Conservation (phyloP, 2,329 filamentous ascomycete species). For the Diplodia seriata region DNA sequence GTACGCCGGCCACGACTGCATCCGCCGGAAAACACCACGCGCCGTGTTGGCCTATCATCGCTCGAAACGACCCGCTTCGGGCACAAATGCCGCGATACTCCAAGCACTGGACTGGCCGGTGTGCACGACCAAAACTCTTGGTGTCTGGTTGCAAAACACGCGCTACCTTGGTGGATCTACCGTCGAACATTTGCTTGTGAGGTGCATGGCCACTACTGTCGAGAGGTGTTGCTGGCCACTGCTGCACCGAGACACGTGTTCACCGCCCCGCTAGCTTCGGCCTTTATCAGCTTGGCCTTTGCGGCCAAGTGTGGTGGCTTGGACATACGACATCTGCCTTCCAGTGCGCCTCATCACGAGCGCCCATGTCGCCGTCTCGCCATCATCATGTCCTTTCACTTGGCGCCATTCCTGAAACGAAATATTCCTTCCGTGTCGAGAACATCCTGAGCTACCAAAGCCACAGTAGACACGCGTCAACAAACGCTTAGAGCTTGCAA, state of each 20-base stretch:
- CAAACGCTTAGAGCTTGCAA: conserved; percentile 16
- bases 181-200: conserved; percentile 14
- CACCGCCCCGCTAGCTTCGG: conserved; percentile 27
- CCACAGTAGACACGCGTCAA: conserved; percentile 5
- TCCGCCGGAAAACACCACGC: conserved; percentile 17
- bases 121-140: conserved; percentile 14
- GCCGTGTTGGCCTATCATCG: conserved; percentile 13
- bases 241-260: conserved; percentile 13
- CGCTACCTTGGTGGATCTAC: conserved; percentile 8
- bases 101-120: neutral
- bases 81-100: neutral
- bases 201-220: conserved; percentile 3
- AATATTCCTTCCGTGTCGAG: conserved; percentile 1
- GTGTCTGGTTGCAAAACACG: conserved; percentile 2
- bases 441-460: neutral
- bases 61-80: conserved; percentile 16
- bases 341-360: conserved; percentile 18
- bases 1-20: conserved; percentile 5
- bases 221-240: conserved; percentile 11
- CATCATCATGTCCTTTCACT: conserved; percentile 11
- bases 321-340: conserved; percentile 19
- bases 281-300: conserved; percentile 28
- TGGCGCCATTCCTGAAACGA: neutral
- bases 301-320: conserved; percentile 15
- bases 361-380: conserved; percentile 7